These are phyloP conservation scores for Neoboletus magnificus DNA, from an alignment of 768 basidiomycete genomes.

Conservation along the genomic window DNA sequence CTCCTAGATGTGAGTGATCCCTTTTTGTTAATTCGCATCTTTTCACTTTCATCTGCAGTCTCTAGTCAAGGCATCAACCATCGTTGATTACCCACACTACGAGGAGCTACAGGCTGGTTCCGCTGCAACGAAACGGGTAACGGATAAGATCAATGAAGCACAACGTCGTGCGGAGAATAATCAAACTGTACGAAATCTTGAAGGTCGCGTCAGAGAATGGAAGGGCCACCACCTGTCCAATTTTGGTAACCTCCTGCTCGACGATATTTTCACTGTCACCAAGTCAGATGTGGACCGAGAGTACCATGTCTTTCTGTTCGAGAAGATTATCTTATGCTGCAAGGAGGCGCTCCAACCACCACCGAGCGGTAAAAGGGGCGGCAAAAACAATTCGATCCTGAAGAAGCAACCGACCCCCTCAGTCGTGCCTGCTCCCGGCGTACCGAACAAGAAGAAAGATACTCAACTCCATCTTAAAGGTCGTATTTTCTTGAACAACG, in stretches of 20 bases:
- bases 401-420: constrained; percentile 70
- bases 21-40: constrained; percentile 8
- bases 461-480: constrained; percentile 90
- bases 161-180: constrained; percentile 89
- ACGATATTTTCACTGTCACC: constrained; percentile 93
- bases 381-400: constrained; percentile 84
- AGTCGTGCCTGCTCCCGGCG: constrained; percentile 45
- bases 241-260: constrained; percentile 91
- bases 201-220: constrained; percentile 93
- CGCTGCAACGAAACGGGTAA: constrained; percentile 86
- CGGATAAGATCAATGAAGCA: constrained; percentile 94
- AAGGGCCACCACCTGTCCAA: constrained; percentile 95
- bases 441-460: constrained; percentile 66
- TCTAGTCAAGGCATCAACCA: constrained; percentile 67
- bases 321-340: constrained; percentile 98
- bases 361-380: constrained; percentile 60
- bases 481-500: constrained; percentile 95
- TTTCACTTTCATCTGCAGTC: constrained; percentile 42
- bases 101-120: constrained; percentile 83
- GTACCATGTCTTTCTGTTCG: constrained; percentile 98
- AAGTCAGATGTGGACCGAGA: constrained; percentile 96
- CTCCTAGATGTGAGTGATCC: constrained; percentile 72
- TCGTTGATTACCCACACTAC: constrained; percentile 61
- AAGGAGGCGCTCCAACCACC: constrained; percentile 75
- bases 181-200: constrained; percentile 83